Conservation (phyloP, 139 green algal genomes). For the Closterium sp. region DNA sequence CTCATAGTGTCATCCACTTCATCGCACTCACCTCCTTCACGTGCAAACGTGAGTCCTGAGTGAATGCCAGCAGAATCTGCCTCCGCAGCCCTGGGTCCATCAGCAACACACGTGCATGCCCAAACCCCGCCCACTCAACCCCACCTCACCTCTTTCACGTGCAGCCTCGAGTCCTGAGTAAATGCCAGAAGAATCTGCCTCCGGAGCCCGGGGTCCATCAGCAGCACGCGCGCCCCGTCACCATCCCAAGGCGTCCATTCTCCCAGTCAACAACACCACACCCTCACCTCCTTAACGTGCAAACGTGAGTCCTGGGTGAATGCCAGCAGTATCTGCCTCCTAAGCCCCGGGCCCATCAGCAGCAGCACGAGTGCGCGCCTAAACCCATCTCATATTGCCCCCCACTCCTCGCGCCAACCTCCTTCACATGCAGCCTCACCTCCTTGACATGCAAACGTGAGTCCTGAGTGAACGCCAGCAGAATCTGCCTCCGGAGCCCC, state of each 20-base stretch:
- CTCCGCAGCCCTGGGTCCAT: slow-evolving; percentile 48
- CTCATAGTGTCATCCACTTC: slow-evolving; percentile 48
- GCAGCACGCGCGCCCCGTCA: slow-evolving; percentile 57
- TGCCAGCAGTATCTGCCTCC: slow-evolving; percentile 82
- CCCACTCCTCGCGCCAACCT: too few species aligned
- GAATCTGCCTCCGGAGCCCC: slow-evolving; percentile 71
- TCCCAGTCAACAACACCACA: not conserved
- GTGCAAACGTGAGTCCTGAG: slow-evolving; percentile 92
- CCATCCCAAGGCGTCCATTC: slow-evolving; percentile 52
- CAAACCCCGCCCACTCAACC: too few species aligned
- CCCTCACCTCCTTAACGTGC: slow-evolving; percentile 68
- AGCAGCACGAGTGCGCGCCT: too few species aligned
- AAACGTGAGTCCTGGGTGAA: slow-evolving; percentile 94
- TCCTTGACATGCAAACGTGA: slow-evolving; percentile 86
- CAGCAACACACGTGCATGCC: slow-evolving; percentile 42
- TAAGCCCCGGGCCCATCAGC: slow-evolving; percentile 50
- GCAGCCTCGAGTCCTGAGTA: slow-evolving; percentile 92
- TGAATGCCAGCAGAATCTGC: slow-evolving; percentile 91
- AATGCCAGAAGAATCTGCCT: slow-evolving; percentile 85
- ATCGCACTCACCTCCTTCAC: slow-evolving; percentile 53
- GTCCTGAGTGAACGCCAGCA: slow-evolving; percentile 93
- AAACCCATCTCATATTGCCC: slow-evolving; percentile 66
- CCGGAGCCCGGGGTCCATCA: slow-evolving; percentile 52
- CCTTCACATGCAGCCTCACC: slow-evolving; percentile 33
- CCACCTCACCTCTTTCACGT: slow-evolving; percentile 64